Conservation (phyloP, 495 filamentous ascomycete species). For the Astrocystis sublimbata region DNA sequence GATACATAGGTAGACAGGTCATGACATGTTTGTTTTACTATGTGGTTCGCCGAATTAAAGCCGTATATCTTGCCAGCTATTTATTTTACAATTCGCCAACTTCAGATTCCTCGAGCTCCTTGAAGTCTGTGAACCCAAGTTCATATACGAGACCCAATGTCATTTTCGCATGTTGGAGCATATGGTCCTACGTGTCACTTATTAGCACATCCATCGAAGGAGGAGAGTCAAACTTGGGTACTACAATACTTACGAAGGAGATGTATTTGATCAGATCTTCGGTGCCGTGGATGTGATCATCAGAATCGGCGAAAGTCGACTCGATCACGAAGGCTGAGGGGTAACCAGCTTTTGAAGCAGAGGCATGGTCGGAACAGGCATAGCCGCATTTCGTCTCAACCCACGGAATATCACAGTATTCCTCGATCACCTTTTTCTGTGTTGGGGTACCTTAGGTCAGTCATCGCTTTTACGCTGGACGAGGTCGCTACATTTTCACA, state of each 20-base stretch:
- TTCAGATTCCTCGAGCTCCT: slow-evolving; percentile 36
- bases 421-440: slow-evolving; percentile 72
- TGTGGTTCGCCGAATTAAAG: neutral
- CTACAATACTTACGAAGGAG: slow-evolving; percentile 57
- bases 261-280: slow-evolving; percentile 86
- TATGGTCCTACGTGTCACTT: slow-evolving; percentile 62
- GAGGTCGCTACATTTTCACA: neutral
- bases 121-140: slow-evolving; percentile 67
- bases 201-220: neutral
- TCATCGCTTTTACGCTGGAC: neutral
- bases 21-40: neutral
- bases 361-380: slow-evolving; percentile 95
- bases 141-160: slow-evolving; percentile 90
- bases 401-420: slow-evolving; percentile 89
- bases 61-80: neutral
- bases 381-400: slow-evolving; percentile 95
- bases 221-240: neutral
- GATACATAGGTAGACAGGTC: no score
- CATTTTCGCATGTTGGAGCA: slow-evolving; percentile 94
- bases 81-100: slow-evolving; percentile 35
- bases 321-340: slow-evolving; percentile 96
- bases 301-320: slow-evolving; percentile 78
- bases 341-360: slow-evolving; percentile 94
- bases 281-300: slow-evolving; percentile 87
- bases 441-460: neutral